These are phyloP conservation scores for Xerocomellus amylosporus DNA, from an alignment of 768 basidiomycete species.

Conservation along the genomic window DNA sequence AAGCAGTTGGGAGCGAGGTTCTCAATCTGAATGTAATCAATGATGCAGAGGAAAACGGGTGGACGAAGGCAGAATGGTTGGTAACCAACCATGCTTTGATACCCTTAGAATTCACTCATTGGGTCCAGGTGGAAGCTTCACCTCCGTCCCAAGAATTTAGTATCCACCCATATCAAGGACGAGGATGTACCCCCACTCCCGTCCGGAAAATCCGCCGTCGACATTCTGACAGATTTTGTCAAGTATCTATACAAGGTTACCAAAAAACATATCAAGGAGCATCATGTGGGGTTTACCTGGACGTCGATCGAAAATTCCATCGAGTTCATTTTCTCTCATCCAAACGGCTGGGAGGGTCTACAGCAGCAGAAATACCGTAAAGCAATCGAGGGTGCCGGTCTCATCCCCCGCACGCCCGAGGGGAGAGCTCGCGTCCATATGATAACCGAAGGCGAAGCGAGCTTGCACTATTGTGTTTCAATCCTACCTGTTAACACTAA, in stretches of 20 bases:
- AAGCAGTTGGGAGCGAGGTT: not conserved
- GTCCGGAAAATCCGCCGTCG: constrained; percentile 10
- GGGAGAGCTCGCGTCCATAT: constrained; percentile 19
- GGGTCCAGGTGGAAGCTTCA: not conserved
- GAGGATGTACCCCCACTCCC: not conserved
- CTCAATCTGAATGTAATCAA: not conserved
- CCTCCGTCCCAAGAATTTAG: not conserved
- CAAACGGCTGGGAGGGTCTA: constrained; percentile 30
- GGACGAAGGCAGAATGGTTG: constrained; percentile 4
- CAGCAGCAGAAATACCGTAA: constrained; percentile 23
- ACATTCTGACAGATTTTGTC: constrained; percentile 25
- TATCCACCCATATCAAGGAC: not conserved
- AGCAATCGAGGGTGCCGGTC: constrained; percentile 23
- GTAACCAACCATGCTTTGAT: not conserved
- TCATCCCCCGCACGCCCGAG: constrained; percentile 10
- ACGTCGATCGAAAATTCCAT: constrained; percentile 7
- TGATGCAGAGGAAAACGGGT: not conserved
- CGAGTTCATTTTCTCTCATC: constrained; percentile 25
- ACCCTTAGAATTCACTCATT: not conserved
- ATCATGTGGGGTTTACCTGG: constrained; percentile 16
- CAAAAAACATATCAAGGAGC: constrained; percentile 1
- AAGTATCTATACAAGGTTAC: constrained; percentile 7
- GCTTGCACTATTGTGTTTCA: constrained; percentile 38
- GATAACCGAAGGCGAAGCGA: constrained; percentile 25
- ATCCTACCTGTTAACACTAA: constrained; percentile 30